Evolutionary conservation across 169 alveolate genomes (phyloP).

Genomic region (Sarcocystis neurona): DNA sequence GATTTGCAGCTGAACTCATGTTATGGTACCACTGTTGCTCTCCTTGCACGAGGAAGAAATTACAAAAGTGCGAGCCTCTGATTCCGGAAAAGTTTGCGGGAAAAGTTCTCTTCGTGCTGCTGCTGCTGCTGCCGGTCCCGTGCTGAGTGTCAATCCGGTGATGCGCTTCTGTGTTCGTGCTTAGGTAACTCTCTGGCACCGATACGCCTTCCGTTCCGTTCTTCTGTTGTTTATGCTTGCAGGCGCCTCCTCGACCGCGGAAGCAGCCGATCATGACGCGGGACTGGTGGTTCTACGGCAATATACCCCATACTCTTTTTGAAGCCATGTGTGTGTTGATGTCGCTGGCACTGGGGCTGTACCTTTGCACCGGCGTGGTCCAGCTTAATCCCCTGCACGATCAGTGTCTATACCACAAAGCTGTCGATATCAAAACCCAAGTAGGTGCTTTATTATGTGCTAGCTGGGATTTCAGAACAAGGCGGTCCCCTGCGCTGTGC

Average conservation of each 20-base stretch:
- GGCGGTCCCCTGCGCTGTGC: too few relatives aligned
- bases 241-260: constrained; percentile 85
- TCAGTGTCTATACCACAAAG: constrained; percentile 74
- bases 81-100: too few relatives aligned
- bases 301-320: constrained; percentile 87
- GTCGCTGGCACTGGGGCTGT: constrained; percentile 82
- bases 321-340: constrained; percentile 85
- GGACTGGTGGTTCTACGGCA: constrained; percentile 90
- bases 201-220: not conserved
- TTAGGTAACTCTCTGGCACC: not conserved
- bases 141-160: too few relatives aligned
- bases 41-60: too few relatives aligned
- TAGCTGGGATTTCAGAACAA: too few relatives aligned
- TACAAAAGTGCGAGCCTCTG: too few relatives aligned
- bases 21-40: too few relatives aligned
- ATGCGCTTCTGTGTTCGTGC: not conserved
- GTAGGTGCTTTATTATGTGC: too few relatives aligned
- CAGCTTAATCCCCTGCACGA: constrained; percentile 72
- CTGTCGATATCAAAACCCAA: constrained; percentile 26
- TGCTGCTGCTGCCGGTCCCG: too few relatives aligned
- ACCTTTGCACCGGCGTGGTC: constrained; percentile 83
- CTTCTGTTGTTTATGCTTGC: not conserved
- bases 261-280: constrained; percentile 89
- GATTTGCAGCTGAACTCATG: too few relatives aligned
- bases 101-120: too few relatives aligned